Evolutionary conservation across 192 early-diverging fungal species (phyloP).

Genomic region (Tieghemiomyces parasiticus): DNA sequence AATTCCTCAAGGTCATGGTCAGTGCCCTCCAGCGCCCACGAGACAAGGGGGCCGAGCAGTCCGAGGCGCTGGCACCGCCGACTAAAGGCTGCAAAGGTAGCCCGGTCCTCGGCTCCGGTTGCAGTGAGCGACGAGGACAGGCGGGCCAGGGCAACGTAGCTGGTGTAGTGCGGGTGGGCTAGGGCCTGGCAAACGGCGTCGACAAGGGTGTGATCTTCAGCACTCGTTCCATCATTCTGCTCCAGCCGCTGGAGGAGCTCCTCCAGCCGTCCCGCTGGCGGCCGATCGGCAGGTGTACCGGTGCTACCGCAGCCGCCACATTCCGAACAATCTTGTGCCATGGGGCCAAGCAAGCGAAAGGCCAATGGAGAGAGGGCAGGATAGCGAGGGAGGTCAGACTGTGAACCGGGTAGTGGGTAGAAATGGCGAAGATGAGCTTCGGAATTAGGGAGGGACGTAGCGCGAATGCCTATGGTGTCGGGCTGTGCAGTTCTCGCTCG

Average conservation of each 20-base stretch:
- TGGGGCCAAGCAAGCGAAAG: no score
- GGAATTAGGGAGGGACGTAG: no score
- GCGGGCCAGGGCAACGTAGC: constrained; percentile 1
- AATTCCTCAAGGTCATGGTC: neutral
- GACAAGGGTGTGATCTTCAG: neutral
- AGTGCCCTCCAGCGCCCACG: neutral
- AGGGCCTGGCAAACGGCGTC: neutral
- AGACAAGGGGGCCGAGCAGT: neutral
- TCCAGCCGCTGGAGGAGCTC: neutral
- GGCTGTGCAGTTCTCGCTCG: no score
- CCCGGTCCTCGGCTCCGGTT: neutral
- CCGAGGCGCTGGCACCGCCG: neutral
- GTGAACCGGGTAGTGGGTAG: no score
- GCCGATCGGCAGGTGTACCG: neutral
- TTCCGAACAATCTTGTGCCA: constrained; percentile 8
- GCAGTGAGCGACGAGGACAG: neutral
- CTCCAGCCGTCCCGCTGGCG: neutral
- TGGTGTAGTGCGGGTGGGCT: neutral
- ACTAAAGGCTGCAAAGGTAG: neutral
- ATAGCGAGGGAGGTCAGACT: no score
- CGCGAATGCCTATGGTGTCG: no score
- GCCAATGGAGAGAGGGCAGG: no score
- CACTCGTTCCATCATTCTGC: neutral
- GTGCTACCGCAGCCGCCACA: constrained; percentile 6
- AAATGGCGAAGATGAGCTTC: no score